phyloP scores from a whole-genome alignment of 805 yeast species.

The Yarrowia alimentaria region DNA sequence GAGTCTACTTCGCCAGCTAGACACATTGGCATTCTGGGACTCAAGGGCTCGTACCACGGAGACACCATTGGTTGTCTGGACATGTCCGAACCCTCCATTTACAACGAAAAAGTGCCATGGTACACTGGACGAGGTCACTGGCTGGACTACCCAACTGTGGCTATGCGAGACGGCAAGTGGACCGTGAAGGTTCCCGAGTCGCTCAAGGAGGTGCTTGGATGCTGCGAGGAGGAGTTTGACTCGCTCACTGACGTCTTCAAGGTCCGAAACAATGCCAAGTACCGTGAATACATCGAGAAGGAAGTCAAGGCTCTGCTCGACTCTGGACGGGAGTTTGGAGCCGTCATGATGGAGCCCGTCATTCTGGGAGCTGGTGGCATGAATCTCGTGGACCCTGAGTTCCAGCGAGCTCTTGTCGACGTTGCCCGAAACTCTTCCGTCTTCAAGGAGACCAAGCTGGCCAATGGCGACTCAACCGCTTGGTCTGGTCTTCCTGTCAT shows the following conservation, averaged over 20 bases:
- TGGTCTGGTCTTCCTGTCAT: conserved; percentile 36
- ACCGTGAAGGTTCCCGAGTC: conserved; percentile 30
- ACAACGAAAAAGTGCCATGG: conserved; percentile 34
- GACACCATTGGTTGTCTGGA: conserved; percentile 37
- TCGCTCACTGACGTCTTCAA: conserved; percentile 30
- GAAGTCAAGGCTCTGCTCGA: conserved; percentile 24
- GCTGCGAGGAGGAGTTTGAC: conserved; percentile 21
- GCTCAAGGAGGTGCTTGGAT: conserved; percentile 25
- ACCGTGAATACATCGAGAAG: conserved; percentile 29
- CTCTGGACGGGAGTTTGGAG: conserved; percentile 34
- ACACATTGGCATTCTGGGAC: conserved; percentile 32
- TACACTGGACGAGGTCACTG: conserved; percentile 34
- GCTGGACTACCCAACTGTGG: conserved; percentile 35
- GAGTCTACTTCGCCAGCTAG: conserved; percentile 28
- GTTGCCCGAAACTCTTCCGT: conserved; percentile 31
- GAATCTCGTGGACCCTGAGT: conserved; percentile 34
- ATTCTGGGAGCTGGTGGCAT: conserved; percentile 37
- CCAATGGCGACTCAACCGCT: background rate
- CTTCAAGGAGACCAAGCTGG: conserved; percentile 19
- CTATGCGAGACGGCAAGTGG: conserved; percentile 33
- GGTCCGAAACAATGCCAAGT: conserved; percentile 26
- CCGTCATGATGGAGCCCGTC: conserved; percentile 35
- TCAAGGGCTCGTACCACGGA: conserved; percentile 36
- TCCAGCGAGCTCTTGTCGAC: conserved; percentile 33
- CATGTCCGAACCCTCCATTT: conserved; percentile 34